Percentiles rank a stretch among this genome's conserved stretches.
These are phyloP conservation scores for Ophiocordyceps polyrhachis-furcata DNA, from an alignment of 2,329 filamentous ascomycete genomes.

Conservation along the genomic window DNA sequence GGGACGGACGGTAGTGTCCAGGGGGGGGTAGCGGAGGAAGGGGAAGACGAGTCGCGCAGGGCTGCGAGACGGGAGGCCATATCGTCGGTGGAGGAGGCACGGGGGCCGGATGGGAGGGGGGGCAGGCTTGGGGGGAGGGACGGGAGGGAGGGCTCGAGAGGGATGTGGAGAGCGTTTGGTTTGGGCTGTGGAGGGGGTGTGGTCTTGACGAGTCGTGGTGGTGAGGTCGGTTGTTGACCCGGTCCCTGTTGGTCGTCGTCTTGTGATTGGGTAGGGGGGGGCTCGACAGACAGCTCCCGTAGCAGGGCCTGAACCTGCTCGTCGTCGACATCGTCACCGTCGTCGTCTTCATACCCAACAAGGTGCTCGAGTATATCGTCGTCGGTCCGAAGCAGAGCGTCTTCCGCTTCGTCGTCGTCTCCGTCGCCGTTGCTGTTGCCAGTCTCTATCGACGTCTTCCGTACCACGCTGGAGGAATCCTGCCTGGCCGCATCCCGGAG, in stretches of 20 bases:
- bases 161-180: constrained; percentile 7
- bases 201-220: neutral
- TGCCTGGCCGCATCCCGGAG: constrained; percentile 8
- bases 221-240: neutral
- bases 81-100: constrained; percentile 17
- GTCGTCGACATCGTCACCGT: constrained; percentile 2
- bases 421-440: constrained; percentile 1
- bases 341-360: constrained; percentile 21
- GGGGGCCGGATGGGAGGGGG: constrained; percentile 13
- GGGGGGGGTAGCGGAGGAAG: too few species aligned
- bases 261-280: constrained; percentile 10
- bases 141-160: constrained; percentile 19
- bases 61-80: constrained; percentile 34
- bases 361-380: constrained; percentile 34
- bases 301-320: constrained; percentile 17
- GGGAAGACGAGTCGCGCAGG: constrained; percentile 20
- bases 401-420: constrained; percentile 18
- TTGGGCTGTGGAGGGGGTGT: neutral
- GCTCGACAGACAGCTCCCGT: constrained; percentile 17
- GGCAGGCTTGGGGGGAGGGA: constrained; percentile 25
- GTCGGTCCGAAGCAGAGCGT: constrained; percentile 24
- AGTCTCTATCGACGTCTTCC: neutral
- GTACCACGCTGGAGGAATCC: neutral
- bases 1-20: constrained; percentile 30
- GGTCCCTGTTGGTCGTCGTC: neutral